Percentiles rank a stretch among this genome's conserved stretches.
Conservation (phyloP, 805 yeast species). For the Candida manassasensis region DNA sequence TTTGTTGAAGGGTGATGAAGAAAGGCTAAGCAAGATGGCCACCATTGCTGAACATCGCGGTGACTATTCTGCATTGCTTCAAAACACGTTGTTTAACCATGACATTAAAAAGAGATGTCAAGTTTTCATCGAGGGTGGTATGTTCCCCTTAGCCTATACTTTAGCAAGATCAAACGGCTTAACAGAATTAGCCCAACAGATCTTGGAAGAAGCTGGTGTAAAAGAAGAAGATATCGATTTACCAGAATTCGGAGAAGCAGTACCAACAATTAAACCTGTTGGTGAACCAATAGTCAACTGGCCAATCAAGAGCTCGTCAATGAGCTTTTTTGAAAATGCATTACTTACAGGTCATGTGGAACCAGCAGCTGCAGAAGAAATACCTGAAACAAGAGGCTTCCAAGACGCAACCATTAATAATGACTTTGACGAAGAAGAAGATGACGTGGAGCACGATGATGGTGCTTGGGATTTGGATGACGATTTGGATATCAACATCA, state of each 20-base stretch:
- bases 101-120: slow-evolving; percentile 71
- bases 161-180: slow-evolving; percentile 85
- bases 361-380: slow-evolving; percentile 48
- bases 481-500: slow-evolving; percentile 63
- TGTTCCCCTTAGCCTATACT: slow-evolving; percentile 87
- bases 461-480: slow-evolving; percentile 82
- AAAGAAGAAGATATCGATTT: slow-evolving; percentile 57
- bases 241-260: slow-evolving; percentile 47
- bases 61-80: slow-evolving; percentile 73
- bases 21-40: slow-evolving; percentile 78
- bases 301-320: slow-evolving; percentile 73
- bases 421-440: slow-evolving; percentile 32
- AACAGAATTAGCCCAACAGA: slow-evolving; percentile 65
- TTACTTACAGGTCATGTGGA: slow-evolving; percentile 69
- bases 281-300: slow-evolving; percentile 52
- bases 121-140: slow-evolving; percentile 71
- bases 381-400: slow-evolving; percentile 8
- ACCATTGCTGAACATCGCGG: slow-evolving; percentile 85
- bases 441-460: slow-evolving; percentile 51
- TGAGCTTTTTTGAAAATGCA: slow-evolving; percentile 83
- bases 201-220: slow-evolving; percentile 66
- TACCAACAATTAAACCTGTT: slow-evolving; percentile 45
- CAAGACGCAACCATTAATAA: slow-evolving; percentile 16
- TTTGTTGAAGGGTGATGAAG: slow-evolving; percentile 73
- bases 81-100: slow-evolving; percentile 74